Percentiles rank a stretch among this genome's conserved stretches.
Evolutionary conservation across 2,329 filamentous ascomycete species (phyloP).

Genomic region (Trichoderma brevicompactum): DNA sequence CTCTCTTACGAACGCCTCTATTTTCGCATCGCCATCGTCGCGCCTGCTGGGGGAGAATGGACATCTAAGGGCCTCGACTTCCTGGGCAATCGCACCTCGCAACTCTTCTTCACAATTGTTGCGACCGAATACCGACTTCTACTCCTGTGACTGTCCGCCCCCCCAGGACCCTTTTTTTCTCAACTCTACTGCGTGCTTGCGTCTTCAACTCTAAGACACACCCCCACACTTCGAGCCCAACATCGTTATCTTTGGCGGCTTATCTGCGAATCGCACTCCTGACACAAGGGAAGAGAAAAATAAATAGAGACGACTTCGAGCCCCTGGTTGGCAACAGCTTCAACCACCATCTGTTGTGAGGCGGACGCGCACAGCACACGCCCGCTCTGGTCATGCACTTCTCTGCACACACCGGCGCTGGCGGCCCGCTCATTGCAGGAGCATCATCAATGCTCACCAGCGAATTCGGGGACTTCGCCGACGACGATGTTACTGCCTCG

Average conservation of each 20-base stretch:
- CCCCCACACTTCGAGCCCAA: slow-evolving; percentile 19
- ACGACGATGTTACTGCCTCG: slow-evolving; percentile 43
- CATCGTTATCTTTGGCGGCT: slow-evolving; percentile 7
- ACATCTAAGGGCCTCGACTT: too few relatives aligned
- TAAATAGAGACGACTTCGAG: not conserved
- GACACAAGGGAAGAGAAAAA: slow-evolving; percentile 11
- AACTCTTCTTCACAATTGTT: not conserved
- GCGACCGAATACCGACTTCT: not conserved
- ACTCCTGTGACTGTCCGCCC: not conserved
- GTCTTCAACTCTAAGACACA: slow-evolving; percentile 16
- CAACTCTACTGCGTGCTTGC: not conserved
- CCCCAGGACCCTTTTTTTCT: slow-evolving; percentile 15
- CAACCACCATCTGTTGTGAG: slow-evolving; percentile 25
- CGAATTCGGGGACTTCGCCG: slow-evolving; percentile 46
- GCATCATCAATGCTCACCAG: slow-evolving; percentile 43
- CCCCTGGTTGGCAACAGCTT: slow-evolving; percentile 3
- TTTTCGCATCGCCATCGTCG: too few relatives aligned
- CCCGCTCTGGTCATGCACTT: slow-evolving; percentile 43
- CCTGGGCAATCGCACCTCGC: not conserved
- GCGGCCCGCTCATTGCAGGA: slow-evolving; percentile 48
- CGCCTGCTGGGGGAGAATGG: too few relatives aligned
- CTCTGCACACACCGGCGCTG: slow-evolving; percentile 39
- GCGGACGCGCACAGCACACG: slow-evolving; percentile 31
- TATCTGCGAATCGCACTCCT: slow-evolving; percentile 21
- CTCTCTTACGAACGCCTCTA: too few relatives aligned